phyloP scores from a whole-genome alignment of 768 basidiomycete genomes.

The Erythrobasidium yunnanense region DNA sequence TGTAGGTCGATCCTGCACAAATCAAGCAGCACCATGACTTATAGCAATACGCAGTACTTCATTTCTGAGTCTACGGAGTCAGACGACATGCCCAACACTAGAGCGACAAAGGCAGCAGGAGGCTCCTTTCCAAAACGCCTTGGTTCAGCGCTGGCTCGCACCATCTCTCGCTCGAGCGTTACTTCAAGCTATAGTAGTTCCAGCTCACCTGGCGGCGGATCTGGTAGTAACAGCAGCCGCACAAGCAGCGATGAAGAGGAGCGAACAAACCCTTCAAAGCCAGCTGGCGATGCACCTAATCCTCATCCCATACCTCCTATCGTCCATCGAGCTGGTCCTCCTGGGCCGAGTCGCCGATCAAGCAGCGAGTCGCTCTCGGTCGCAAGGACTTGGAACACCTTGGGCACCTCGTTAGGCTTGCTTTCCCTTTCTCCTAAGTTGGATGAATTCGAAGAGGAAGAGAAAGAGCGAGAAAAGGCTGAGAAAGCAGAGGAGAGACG shows the following conservation, averaged over 20 bases:
- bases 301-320: too few species aligned
- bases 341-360: too few species aligned
- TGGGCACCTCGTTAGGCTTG: background rate
- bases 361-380: too few species aligned
- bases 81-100: background rate
- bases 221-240: background rate
- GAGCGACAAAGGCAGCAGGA: background rate
- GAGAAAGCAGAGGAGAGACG: background rate
- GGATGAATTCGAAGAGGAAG: slow-evolving; percentile 2
- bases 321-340: too few species aligned
- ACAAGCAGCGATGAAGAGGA: too few species aligned
- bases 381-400: too few species aligned
- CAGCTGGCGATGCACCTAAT: too few species aligned
- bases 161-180: background rate
- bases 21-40: background rate
- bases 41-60: too few species aligned
- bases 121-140: background rate
- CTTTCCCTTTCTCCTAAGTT: background rate
- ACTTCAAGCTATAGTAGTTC: background rate
- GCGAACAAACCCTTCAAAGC: too few species aligned
- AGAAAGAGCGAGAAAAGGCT: background rate
- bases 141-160: background rate
- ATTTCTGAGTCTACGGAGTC: background rate
- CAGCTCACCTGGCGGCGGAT: background rate
- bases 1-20: too few species aligned